phyloP scores from a whole-genome alignment of 2,329 filamentous ascomycete species.

The Cordyceps cicadae region DNA sequence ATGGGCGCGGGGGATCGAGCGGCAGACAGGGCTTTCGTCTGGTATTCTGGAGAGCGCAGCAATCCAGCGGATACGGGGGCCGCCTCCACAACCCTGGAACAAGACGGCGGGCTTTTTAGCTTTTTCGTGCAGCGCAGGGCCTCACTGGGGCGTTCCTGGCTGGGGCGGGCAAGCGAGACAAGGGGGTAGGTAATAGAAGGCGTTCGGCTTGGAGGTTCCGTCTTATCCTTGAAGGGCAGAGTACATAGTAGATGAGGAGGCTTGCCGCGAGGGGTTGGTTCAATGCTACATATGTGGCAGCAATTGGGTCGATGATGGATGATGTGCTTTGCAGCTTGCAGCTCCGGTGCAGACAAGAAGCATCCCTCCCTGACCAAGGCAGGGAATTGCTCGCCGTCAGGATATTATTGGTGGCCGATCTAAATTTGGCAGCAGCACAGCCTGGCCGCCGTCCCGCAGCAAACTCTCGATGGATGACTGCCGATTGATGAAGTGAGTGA shows the following conservation, averaged over 20 bases:
- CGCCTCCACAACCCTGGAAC: conserved; percentile 9
- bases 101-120: conserved; percentile 8
- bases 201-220: not conserved
- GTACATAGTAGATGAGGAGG: not conserved
- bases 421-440: conserved; percentile 8
- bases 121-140: conserved; percentile 1
- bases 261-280: not conserved
- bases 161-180: conserved; percentile 2
- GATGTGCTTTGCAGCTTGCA: not conserved
- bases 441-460: not conserved
- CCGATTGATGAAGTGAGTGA: not conserved
- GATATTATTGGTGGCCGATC: not conserved
- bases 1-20: not conserved
- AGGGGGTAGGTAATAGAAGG: not conserved
- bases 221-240: not conserved
- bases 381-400: not conserved
- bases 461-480: not conserved
- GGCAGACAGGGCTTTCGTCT: not conserved
- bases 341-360: not conserved
- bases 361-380: no score
- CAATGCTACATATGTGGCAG: no score
- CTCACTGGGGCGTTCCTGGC: not conserved
- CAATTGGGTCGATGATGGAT: not conserved
- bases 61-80: not conserved
- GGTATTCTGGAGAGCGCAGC: not conserved